Conservation (phyloP, 345 rosid species). For the Eucalyptus sideroxylon region DNA sequence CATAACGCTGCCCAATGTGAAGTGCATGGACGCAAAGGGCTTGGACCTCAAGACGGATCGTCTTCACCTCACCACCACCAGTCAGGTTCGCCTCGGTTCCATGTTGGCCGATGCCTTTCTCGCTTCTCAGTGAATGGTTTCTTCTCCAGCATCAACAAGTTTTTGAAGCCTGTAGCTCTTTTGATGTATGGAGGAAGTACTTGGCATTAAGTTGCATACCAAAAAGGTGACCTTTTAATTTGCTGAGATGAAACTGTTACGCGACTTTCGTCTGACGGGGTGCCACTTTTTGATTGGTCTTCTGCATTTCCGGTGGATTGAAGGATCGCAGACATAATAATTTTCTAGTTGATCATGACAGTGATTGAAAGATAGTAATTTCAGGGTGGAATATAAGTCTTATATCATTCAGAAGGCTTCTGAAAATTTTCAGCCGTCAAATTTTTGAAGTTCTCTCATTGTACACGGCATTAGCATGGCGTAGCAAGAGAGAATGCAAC, state of each 20-base stretch:
- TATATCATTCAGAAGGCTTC: neutral
- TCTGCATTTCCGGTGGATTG: neutral
- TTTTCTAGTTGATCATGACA: neutral
- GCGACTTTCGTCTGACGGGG: neutral
- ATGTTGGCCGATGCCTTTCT: slow-evolving; percentile 9
- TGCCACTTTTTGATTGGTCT: neutral
- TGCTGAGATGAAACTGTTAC: rapidly evolving
- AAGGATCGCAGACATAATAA: neutral
- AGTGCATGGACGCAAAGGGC: slow-evolving; percentile 24
- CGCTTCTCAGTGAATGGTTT: neutral
- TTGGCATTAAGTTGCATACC: neutral
- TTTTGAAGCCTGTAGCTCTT: neutral
- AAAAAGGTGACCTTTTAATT: neutral
- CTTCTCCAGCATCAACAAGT: neutral
- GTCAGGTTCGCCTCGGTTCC: slow-evolving; percentile 12
- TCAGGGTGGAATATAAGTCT: too few species aligned
- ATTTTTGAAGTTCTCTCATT: neutral
- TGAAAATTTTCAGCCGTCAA: neutral
- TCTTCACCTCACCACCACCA: slow-evolving; percentile 23
- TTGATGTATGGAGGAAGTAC: neutral
- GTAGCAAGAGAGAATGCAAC: neutral
- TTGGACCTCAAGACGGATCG: slow-evolving; percentile 9
- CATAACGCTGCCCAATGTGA: slow-evolving; percentile 11
- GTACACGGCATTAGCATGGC: neutral
- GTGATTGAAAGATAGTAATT: neutral